Conservation (phyloP, 2,329 filamentous ascomycete genomes). For the Pseudogymnoascus sp. region DNA sequence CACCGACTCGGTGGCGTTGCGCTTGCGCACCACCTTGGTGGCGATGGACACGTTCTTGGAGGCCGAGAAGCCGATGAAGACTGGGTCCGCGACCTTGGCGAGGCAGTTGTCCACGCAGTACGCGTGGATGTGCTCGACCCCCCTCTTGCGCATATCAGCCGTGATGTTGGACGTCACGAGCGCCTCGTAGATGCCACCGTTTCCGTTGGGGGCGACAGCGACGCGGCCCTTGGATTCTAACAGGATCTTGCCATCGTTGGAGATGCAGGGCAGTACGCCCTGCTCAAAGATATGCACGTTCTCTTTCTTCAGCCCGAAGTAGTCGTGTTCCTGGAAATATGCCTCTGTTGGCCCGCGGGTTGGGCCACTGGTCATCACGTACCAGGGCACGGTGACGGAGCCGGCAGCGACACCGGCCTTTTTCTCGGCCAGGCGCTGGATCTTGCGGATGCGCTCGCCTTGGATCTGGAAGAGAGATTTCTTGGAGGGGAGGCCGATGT, state of each 20-base stretch:
- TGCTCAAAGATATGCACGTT: constrained; percentile 95
- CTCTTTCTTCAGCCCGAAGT: constrained; percentile 78
- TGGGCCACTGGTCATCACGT: constrained; percentile 98
- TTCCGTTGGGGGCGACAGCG: constrained; percentile 93
- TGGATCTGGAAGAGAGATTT: constrained; percentile 98
- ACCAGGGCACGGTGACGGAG: constrained; percentile 77
- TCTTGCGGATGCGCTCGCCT: constrained; percentile 82
- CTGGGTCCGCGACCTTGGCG: constrained; percentile 95
- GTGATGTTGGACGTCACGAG: constrained; percentile 73
- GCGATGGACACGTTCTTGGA: constrained; percentile 87
- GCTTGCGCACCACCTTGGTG: constrained; percentile 98
- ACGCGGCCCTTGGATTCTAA: constrained; percentile 81
- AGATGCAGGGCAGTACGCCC: constrained; percentile 92
- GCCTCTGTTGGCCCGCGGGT: constrained; percentile 86
- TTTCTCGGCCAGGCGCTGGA: constrained; percentile 72
- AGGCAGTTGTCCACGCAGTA: constrained; percentile 99
- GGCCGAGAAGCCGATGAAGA: constrained; percentile 90
- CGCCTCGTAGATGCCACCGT: constrained; percentile 93
- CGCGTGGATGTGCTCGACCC: constrained; percentile 89
- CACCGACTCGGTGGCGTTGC: constrained; percentile 90
- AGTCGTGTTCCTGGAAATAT: constrained; percentile 83
- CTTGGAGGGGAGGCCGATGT: constrained; percentile 85
- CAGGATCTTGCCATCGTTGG: constrained; percentile 94
- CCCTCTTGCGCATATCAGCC: constrained; percentile 78
- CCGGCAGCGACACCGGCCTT: constrained; percentile 48